Evolutionary conservation across 192 early-diverging fungal species (phyloP), one percentile per base, ranked within the genome.

Genomic region (Dispira parvispora): DNA sequence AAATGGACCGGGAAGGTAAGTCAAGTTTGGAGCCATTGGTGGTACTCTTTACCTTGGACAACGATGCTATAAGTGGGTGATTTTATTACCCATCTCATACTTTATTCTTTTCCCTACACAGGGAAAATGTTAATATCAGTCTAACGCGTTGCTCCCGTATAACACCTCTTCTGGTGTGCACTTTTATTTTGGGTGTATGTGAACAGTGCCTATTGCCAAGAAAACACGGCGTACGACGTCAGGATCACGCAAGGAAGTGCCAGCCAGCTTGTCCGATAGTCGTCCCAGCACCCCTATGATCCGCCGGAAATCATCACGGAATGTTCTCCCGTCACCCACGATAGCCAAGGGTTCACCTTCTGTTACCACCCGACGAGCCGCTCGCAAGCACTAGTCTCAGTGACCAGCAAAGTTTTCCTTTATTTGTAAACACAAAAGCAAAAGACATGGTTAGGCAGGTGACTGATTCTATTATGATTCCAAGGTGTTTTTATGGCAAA

Each of bases 1-100:
- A 57, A 38, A 8, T 18, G 25, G 55, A 57, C 8, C 55, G 55
- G 16, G 55, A 57, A 3, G 55, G 55, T 57, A 27, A 57, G 55
- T 57, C 26, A 0, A 5, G 47, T 50, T 20, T 50, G 47, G 3
- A 16, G 47, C 16, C 8, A 8, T 16, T 50, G 18, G 46, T 11
- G 11, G 16, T 50, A 50, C 21, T 50, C 16, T 20, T 4, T 8
- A 16, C 21, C 18, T 49, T 16, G 47, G 21, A 49, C 47, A 49
- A 21, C 16, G 47, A 20, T 8, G 47, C 4, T 16, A 21, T 21
- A 16, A 2, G 4, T 49, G 16, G 47, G 47, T 49, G 47, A 21
- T 49, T 49, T 16, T 21, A 49, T 2, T 16, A 20, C 47, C 16
- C 4, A 20, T 49, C 47, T 4, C 21, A 16, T 49, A 12, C 18